phyloP scores from a whole-genome alignment of 75 land plant species.

The Cryptomeria japonica region DNA sequence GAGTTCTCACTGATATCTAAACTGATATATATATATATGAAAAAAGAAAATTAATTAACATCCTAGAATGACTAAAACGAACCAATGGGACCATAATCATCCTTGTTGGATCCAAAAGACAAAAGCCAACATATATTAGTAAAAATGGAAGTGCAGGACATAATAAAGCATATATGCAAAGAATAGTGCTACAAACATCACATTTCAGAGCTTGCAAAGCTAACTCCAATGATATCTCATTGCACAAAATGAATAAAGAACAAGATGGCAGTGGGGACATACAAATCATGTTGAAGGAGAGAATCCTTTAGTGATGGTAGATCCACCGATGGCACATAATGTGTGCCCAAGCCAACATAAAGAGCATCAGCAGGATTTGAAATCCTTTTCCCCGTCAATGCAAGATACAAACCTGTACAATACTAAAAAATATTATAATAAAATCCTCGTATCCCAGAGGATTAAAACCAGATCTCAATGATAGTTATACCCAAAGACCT shows the following conservation, averaged over 20 bases:
- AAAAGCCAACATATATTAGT: too few species aligned
- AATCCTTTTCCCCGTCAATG: conserved; percentile 86
- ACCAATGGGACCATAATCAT: neutral
- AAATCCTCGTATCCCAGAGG: neutral
- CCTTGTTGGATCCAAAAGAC: neutral
- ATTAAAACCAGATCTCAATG: neutral
- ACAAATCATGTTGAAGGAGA: conserved; percentile 66
- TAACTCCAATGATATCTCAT: neutral
- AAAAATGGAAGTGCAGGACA: too few species aligned
- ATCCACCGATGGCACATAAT: conserved; percentile 81
- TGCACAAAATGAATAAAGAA: neutral
- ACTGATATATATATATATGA: too few species aligned
- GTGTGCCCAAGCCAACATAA: conserved; percentile 85
- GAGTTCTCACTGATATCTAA: neutral
- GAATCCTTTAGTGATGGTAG: conserved; percentile 67
- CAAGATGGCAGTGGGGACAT: conserved; percentile 19
- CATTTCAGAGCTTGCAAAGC: neutral
- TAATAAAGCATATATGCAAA: too few species aligned
- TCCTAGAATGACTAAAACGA: neutral
- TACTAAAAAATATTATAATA: neutral
- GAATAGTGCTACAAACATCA: too few species aligned
- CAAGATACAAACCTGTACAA: conserved; percentile 82
- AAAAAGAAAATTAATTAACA: neutral
- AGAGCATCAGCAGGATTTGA: conserved; percentile 88
- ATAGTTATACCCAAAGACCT: neutral